These are phyloP conservation scores for Dioscorea dumetorum DNA, from an alignment of 106 monocot genomes.

Conservation along the genomic window DNA sequence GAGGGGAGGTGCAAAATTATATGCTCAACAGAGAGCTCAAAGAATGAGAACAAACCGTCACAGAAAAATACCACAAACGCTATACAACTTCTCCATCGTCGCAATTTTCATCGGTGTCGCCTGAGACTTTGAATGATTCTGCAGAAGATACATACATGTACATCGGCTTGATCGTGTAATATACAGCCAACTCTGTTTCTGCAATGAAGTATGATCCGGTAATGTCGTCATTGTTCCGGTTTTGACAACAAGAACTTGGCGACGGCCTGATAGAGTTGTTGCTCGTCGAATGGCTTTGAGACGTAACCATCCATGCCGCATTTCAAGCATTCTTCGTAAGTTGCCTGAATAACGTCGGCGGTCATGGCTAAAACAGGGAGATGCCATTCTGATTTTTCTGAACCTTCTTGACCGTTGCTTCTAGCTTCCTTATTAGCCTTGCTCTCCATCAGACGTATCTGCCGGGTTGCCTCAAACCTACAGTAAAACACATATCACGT, in stretches of 20 bases:
- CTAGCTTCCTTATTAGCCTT: constrained; percentile 1
- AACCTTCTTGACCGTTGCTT: neutral
- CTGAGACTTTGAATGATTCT: no score
- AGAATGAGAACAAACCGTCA: no score
- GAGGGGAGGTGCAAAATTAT: no score
- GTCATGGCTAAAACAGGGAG: constrained; percentile 93
- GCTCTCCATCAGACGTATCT: constrained; percentile 72
- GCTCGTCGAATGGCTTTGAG: constrained; percentile 91
- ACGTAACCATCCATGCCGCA: constrained; percentile 97
- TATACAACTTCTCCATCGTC: no score
- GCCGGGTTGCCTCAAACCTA: constrained; percentile 92
- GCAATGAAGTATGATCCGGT: no score
- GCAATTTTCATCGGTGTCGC: no score
- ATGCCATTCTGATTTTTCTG: constrained; percentile 29
- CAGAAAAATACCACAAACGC: no score
- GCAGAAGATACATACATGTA: no score
- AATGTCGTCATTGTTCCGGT: neutral
- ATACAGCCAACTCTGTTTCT: no score
- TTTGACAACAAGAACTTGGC: constrained; percentile 54
- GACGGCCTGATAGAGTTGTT: constrained; percentile 75
- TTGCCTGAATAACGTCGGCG: constrained; percentile 95
- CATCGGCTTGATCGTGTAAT: no score
- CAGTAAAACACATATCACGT: neutral
- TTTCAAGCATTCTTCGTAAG: constrained; percentile 86
- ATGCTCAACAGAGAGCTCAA: no score